These are phyloP conservation scores for Metarhizium album DNA, from an alignment of 2,329 filamentous ascomycete genomes.

Conservation along the genomic window DNA sequence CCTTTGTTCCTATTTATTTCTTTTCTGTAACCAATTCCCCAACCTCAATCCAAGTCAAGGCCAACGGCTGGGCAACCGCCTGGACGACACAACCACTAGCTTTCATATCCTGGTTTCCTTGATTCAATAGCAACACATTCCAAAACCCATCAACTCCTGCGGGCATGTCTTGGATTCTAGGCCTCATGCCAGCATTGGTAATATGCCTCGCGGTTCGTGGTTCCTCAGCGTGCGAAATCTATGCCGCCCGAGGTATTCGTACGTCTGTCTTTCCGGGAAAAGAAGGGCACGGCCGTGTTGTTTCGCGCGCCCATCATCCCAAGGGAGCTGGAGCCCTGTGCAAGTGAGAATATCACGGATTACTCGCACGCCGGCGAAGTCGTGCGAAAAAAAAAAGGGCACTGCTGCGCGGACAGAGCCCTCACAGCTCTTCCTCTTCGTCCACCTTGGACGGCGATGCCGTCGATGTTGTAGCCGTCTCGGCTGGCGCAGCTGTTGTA, in stretches of 20 bases:
- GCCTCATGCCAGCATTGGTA: not conserved
- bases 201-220: not conserved
- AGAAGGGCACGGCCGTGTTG: not conserved
- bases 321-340: not conserved
- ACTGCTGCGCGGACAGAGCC: not conserved
- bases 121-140: not conserved
- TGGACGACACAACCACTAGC: not conserved
- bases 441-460: slow-evolving; percentile 17
- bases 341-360: not conserved
- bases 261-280: not conserved
- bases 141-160: not conserved
- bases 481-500: slow-evolving; percentile 10
- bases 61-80: not conserved
- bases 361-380: not conserved
- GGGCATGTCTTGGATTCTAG: not conserved
- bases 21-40: slow-evolving; percentile 4
- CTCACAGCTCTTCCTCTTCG: slow-evolving; percentile 30
- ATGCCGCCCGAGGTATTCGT: not conserved
- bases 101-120: not conserved
- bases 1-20: not conserved
- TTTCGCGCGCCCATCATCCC: not conserved
- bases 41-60: not conserved
- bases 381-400: not conserved
- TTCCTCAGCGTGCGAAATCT: not conserved
- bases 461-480: slow-evolving; percentile 12